Conservation (phyloP, 192 early-diverging fungal genomes). For the Oehlia diaphana region DNA sequence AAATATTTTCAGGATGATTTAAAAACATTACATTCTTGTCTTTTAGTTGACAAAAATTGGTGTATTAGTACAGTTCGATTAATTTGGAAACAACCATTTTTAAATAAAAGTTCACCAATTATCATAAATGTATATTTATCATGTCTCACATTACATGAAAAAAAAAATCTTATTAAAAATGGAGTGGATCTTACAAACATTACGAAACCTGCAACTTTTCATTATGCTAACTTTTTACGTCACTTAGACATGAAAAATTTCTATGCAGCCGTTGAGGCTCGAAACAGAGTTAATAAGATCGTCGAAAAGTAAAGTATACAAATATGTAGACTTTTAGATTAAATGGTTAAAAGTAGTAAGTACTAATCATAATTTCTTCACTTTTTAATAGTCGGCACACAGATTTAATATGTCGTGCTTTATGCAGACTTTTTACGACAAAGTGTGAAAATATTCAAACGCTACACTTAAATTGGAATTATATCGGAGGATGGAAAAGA, state of each 20-base stretch:
- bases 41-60: neutral
- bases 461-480: neutral
- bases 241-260: neutral
- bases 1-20: neutral
- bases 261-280: neutral
- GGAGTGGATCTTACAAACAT: neutral
- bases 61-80: neutral
- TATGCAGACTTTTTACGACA: neutral
- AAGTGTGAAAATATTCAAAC: neutral
- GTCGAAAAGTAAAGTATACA: neutral
- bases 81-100: neutral
- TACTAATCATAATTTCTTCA: too few relatives aligned
- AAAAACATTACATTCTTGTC: neutral
- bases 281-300: neutral
- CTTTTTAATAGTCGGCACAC: too few relatives aligned
- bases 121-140: neutral
- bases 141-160: neutral
- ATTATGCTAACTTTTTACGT: neutral
- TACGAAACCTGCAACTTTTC: neutral
- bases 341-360: neutral
- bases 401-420: slow-evolving; percentile 6
- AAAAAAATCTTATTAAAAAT: neutral
- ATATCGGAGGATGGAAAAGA: neutral
- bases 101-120: neutral
- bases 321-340: neutral